phyloP scores from a whole-genome alignment of 805 yeast species.

The Clavispora phyllophila region DNA sequence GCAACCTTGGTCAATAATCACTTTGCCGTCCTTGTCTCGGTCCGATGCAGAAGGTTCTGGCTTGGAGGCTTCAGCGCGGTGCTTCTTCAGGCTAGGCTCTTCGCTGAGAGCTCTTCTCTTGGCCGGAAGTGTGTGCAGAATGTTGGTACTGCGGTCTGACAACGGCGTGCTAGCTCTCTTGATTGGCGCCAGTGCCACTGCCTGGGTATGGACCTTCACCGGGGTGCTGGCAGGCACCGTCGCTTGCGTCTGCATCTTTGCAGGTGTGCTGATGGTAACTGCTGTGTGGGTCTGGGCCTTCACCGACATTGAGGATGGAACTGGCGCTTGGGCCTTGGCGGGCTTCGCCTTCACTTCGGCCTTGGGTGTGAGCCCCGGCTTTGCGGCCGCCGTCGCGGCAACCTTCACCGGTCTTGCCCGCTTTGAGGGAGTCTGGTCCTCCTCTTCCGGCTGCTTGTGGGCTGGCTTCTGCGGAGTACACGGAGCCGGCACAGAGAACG shows the following conservation, averaged over 20 bases:
- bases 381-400: neutral
- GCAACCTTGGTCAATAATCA: constrained; percentile 19
- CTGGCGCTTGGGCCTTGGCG: no score
- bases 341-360: neutral
- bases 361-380: neutral
- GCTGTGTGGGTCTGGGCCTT: neutral
- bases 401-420: neutral
- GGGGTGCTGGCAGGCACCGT: neutral
- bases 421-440: constrained; percentile 1
- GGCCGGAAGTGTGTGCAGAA: constrained; percentile 12
- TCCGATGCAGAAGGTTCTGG: neutral
- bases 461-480: constrained; percentile 5
- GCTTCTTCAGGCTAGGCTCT: constrained; percentile 21
- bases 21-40: constrained; percentile 23
- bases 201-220: neutral
- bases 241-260: neutral
- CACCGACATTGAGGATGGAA: neutral
- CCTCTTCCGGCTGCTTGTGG: neutral
- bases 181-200: neutral
- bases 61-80: constrained; percentile 3
- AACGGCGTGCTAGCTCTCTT: constrained; percentile 18
- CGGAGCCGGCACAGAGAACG: neutral
- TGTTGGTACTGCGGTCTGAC: constrained; percentile 23
- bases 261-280: neutral
- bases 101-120: constrained; percentile 30